A percentile compares a stretch with the other conserved stretches of the same genome.
These are phyloP conservation scores for Quercus agrifolia DNA, from an alignment of 306 rosid genomes.

Conservation along the genomic window DNA sequence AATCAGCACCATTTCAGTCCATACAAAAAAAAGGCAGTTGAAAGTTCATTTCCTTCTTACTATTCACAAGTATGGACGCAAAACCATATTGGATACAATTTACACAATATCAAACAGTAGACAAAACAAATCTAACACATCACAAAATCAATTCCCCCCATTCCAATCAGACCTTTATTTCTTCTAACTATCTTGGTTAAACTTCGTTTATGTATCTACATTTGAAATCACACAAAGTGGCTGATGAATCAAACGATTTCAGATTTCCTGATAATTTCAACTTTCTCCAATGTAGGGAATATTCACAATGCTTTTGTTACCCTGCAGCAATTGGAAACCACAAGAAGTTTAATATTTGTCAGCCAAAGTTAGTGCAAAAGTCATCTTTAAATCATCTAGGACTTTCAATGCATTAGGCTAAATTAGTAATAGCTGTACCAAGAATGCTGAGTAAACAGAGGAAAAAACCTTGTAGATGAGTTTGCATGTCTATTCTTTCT, in stretches of 20 bases:
- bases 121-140: constrained; percentile 23
- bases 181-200: constrained; percentile 14
- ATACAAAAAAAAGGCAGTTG: neutral
- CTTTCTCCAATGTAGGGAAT: constrained; percentile 24
- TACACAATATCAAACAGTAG: constrained; percentile 21
- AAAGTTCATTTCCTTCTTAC: neutral
- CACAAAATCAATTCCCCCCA: constrained; percentile 18
- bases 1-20: neutral
- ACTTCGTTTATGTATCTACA: constrained; percentile 34
- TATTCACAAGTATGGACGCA: constrained; percentile 3
- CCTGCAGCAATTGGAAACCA: constrained; percentile 50
- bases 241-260: constrained; percentile 13
- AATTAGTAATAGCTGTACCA: neutral
- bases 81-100: constrained; percentile 16
- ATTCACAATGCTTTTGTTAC: constrained; percentile 39
- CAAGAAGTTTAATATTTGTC: neutral
- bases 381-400: neutral
- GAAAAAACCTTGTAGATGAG: constrained; percentile 51
- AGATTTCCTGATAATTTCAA: constrained; percentile 15
- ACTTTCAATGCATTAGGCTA: neutral
- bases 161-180: constrained; percentile 37
- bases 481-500: constrained; percentile 44
- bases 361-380: neutral
- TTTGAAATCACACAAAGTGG: constrained; percentile 28
- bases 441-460: neutral